Conservation (phyloP, 495 filamentous ascomycete species). For the Hapsidospora chrysogenum region DNA sequence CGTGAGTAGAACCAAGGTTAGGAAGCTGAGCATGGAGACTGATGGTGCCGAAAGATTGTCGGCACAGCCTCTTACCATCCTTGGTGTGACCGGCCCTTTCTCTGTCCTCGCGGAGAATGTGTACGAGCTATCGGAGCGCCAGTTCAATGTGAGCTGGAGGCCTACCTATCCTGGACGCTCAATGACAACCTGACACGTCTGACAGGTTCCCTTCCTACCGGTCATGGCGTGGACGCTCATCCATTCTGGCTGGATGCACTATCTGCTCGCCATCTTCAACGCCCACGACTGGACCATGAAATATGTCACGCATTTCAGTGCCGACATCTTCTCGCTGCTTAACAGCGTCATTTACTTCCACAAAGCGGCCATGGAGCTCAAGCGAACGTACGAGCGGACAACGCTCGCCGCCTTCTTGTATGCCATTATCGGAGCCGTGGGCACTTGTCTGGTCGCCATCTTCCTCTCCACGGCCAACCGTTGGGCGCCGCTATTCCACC, state of each 20-base stretch:
- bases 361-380: conserved; percentile 53
- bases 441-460: conserved; percentile 52
- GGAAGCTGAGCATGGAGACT: not conserved
- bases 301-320: conserved; percentile 57
- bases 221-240: conserved; percentile 66
- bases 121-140: conserved; percentile 38
- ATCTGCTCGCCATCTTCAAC: conserved; percentile 52
- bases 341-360: conserved; percentile 66
- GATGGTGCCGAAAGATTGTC: conserved; percentile 45
- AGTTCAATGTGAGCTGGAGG: conserved; percentile 31
- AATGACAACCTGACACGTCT: too few species aligned
- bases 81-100: conserved; percentile 60
- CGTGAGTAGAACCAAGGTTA: conserved; percentile 23
- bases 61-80: conserved; percentile 52
- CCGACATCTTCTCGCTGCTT: conserved; percentile 53
- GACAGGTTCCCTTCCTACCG: conserved; percentile 45
- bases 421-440: conserved; percentile 49
- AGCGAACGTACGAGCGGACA: conserved; percentile 38
- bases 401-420: conserved; percentile 58
- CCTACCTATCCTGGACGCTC: too few species aligned
- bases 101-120: conserved; percentile 58
- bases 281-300: conserved; percentile 66
- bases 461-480: conserved; percentile 44
- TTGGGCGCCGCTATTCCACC: conserved; percentile 51
- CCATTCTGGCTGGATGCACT: conserved; percentile 55